These are phyloP conservation scores for Monosporascus ibericus DNA, from an alignment of 2,329 filamentous ascomycete genomes.

Conservation along the genomic window DNA sequence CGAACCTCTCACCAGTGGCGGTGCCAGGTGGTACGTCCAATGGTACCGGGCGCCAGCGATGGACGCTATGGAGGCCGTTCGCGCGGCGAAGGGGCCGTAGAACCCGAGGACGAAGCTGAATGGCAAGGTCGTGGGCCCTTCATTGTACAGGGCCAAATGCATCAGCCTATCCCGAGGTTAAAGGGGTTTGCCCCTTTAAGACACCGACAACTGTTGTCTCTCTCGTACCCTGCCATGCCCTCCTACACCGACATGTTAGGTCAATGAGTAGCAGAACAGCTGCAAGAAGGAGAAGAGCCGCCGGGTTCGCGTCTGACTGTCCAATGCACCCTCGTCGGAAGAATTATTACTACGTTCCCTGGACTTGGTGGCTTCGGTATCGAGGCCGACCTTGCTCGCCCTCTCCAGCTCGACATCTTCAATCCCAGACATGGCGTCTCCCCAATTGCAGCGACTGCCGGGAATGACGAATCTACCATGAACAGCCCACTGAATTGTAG, in stretches of 20 bases:
- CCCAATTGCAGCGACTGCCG: not conserved
- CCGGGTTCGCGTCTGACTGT: slow-evolving; percentile 7
- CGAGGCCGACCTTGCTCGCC: not conserved
- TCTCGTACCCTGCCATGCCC: not conserved
- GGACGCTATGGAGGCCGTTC: slow-evolving; percentile 28
- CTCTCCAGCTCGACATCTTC: not conserved
- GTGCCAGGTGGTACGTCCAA: slow-evolving; percentile 27
- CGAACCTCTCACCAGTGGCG: not conserved
- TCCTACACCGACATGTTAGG: slow-evolving; percentile 4
- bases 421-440: not conserved
- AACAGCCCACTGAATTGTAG: no score
- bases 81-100: slow-evolving; percentile 16
- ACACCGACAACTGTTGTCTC: not conserved
- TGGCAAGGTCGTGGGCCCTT: slow-evolving; percentile 23
- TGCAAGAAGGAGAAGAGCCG: slow-evolving; percentile 6
- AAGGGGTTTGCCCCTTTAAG: not conserved
- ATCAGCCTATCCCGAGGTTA: slow-evolving; percentile 4
- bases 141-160: slow-evolving; percentile 24
- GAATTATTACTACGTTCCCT: not conserved
- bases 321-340: not conserved
- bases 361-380: not conserved
- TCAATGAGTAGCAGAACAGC: slow-evolving; percentile 6
- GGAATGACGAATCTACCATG: not conserved
- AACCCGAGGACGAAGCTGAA: slow-evolving; percentile 26
- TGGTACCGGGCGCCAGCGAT: slow-evolving; percentile 37